Percentiles rank a stretch among this genome's conserved stretches.
Evolutionary conservation across 768 basidiomycete genomes (phyloP).

Genomic region (Termitomyces eurrhizus): DNA sequence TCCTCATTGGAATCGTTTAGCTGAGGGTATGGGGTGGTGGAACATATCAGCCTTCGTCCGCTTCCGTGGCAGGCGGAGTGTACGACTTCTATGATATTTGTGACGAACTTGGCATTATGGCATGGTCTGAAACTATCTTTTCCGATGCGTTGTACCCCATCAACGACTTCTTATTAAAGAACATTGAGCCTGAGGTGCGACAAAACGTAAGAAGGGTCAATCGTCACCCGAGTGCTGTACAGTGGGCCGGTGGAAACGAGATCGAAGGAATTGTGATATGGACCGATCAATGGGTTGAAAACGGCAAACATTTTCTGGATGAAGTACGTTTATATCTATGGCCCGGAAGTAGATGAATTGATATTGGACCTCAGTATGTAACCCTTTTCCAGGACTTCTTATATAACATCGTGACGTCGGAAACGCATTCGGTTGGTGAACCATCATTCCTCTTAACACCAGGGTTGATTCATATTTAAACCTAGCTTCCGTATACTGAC

Average conservation of each 20-base stretch:
- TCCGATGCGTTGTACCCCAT: constrained; percentile 54
- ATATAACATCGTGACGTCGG: constrained; percentile 41
- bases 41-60: constrained; percentile 42
- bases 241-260: constrained; percentile 62
- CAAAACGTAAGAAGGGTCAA: constrained; percentile 56
- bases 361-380: constrained; percentile 26
- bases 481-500: constrained; percentile 53
- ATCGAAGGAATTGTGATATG: constrained; percentile 49
- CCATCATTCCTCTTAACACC: not conserved
- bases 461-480: not conserved
- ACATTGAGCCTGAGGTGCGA: constrained; percentile 50
- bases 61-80: constrained; percentile 36
- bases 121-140: constrained; percentile 61
- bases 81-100: constrained; percentile 57
- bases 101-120: constrained; percentile 57
- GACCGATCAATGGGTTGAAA: constrained; percentile 31
- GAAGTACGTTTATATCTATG: constrained; percentile 29
- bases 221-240: constrained; percentile 51
- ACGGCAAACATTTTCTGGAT: constrained; percentile 45
- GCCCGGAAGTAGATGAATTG: not conserved
- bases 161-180: constrained; percentile 48
- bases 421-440: constrained; percentile 42
- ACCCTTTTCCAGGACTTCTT: constrained; percentile 51
- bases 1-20: constrained; percentile 21
- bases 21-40: constrained; percentile 61